phyloP scores from a whole-genome alignment of 2,329 filamentous ascomycete species.

The Plectosphaerella plurivora region DNA sequence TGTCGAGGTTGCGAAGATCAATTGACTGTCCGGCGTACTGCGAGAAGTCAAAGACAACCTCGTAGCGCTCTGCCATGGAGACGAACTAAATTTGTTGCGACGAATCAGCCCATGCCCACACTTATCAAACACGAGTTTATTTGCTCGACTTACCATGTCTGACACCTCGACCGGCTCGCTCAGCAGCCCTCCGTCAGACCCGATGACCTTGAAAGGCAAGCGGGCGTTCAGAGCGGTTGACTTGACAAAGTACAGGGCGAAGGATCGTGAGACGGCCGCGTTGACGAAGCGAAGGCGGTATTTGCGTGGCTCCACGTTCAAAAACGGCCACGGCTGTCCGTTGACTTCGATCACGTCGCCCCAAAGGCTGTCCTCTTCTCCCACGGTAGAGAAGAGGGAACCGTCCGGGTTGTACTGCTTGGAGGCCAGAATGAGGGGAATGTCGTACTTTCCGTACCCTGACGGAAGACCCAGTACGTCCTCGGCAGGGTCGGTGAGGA shows the following conservation, averaged over 20 bases:
- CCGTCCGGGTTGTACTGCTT: slow-evolving; percentile 38
- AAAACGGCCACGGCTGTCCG: slow-evolving; percentile 48
- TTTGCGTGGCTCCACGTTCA: slow-evolving; percentile 48
- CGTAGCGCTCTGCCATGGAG: slow-evolving; percentile 48
- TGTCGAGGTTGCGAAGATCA: slow-evolving; percentile 36
- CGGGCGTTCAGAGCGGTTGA: slow-evolving; percentile 12
- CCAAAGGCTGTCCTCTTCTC: slow-evolving; percentile 36
- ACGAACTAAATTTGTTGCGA: slow-evolving; percentile 20
- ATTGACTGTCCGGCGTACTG: slow-evolving; percentile 41
- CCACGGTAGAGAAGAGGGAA: slow-evolving; percentile 31
- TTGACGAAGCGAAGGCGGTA: slow-evolving; percentile 48
- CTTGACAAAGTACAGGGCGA: slow-evolving; percentile 36
- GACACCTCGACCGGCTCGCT: slow-evolving; percentile 31
- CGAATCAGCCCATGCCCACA: no score
- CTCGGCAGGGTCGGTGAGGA: slow-evolving; percentile 41
- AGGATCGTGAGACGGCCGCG: slow-evolving; percentile 34
- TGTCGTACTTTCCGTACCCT: slow-evolving; percentile 34
- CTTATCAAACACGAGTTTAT: no score
- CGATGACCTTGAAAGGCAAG: slow-evolving; percentile 35
- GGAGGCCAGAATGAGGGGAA: slow-evolving; percentile 39
- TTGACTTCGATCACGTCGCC: slow-evolving; percentile 52
- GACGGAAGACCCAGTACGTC: slow-evolving; percentile 36
- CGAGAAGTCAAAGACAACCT: slow-evolving; percentile 45
- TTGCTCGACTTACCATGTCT: slow-evolving; percentile 18
- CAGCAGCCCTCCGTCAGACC: slow-evolving; percentile 43